phyloP scores from a whole-genome alignment of 306 rosid genomes.

The Trifolium repens region DNA sequence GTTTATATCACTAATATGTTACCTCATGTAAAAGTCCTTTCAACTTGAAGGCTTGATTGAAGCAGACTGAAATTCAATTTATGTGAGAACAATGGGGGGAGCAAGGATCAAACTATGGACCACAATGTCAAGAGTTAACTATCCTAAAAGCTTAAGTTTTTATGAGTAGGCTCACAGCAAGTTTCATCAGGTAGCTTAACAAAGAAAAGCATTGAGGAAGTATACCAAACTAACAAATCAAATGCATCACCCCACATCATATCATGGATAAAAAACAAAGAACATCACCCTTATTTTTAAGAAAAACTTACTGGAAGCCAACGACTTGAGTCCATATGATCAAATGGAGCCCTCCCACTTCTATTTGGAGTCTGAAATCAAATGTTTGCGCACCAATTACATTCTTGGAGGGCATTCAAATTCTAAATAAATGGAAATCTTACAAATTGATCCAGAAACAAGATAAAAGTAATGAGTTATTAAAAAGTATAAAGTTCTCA shows the following conservation, averaged over 20 bases:
- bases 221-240: slow-evolving; percentile 14
- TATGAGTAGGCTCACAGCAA: neutral
- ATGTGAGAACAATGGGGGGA: neutral
- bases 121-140: slow-evolving; percentile 19
- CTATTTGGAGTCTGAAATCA: slow-evolving; percentile 74
- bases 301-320: slow-evolving; percentile 94
- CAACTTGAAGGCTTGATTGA: neutral
- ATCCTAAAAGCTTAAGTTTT: slow-evolving; percentile 3
- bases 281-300: neutral
- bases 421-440: slow-evolving; percentile 28
- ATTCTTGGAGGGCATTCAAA: slow-evolving; percentile 18
- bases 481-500: neutral
- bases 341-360: slow-evolving; percentile 84
- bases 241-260: slow-evolving; percentile 2
- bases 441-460: slow-evolving; percentile 23
- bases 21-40: slow-evolving; percentile 8
- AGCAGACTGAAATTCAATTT: neutral
- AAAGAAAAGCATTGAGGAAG: neutral
- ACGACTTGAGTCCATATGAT: slow-evolving; percentile 79
- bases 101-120: slow-evolving; percentile 1
- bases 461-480: slow-evolving; percentile 17
- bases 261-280: slow-evolving; percentile 25
- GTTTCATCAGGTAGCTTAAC: neutral
- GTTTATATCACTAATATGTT: neutral
- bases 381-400: slow-evolving; percentile 33